Base-by-base conservation (phyloP, 75 land plant genomes). In the Pinus albicaulis region DNA sequence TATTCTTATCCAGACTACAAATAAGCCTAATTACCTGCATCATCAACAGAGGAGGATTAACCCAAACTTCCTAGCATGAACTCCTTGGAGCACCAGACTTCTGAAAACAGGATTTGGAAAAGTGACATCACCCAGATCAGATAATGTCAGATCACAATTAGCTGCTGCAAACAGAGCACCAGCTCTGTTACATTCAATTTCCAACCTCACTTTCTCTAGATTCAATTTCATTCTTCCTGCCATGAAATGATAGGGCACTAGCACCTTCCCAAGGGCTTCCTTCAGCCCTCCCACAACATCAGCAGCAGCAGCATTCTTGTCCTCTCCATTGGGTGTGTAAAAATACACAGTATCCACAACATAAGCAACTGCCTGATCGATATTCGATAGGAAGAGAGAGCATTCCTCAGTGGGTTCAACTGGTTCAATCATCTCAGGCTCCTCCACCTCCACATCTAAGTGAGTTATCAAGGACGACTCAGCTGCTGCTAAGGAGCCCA, bases 321-420 rank as follows among this genome's bases (percentile, higher is more conserved):
- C 44, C 36, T 44, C 3, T 19, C 44, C 61, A 48, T 76, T 61
- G 15, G 83, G 75, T 0, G 80, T 41, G 77, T 85, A 92, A 82
- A 89, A 87, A 74, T 87, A 86, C 59, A 89, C 59, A 4, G 87
- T 86, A 41, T 87, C 88, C 22, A 89, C 84, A 20, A 62, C 53
- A 80, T 83, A 87, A 36, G 80, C 81, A 38, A 92, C 77, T 22
- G 83, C 78, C 63, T 83, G 87, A 76, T 90, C 92, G 15, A 87
- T 84, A 77, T 90, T 90, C 25, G 90, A 80, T 20, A 90, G 86
- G 81, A 85, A 87, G 57, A 87, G 55, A 59, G 79, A 58, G 53
- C 76, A 73, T 69, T 57, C 65, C 60, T 76, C 62, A 11, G 84
- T 80, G 77, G 77, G 70, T 57, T 78, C 74, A 15, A 72, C 71